Conservation (phyloP, 345 rosid genomes). For the Acer negundo region DNA sequence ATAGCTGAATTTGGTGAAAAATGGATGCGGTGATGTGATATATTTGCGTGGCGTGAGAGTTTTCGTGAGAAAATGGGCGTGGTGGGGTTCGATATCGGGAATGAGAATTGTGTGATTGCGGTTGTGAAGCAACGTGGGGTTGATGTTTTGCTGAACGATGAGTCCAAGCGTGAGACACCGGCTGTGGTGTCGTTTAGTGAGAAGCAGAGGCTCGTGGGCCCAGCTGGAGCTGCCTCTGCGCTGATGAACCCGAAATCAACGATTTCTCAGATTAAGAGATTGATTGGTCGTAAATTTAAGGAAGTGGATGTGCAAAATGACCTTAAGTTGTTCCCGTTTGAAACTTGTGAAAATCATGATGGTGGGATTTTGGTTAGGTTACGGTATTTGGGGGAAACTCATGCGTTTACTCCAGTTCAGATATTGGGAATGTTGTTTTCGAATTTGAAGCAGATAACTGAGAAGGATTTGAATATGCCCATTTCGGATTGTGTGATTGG, state of each 20-base stretch:
- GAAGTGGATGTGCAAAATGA: slow-evolving; percentile 57
- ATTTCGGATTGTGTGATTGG: slow-evolving; percentile 64
- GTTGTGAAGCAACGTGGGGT: slow-evolving; percentile 69
- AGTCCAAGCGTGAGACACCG: slow-evolving; percentile 68
- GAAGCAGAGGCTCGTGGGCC: slow-evolving; percentile 81
- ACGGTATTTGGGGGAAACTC: slow-evolving; percentile 52
- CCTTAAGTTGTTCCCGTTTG: slow-evolving; percentile 56
- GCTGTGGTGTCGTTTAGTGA: slow-evolving; percentile 78
- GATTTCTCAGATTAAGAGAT: slow-evolving; percentile 68
- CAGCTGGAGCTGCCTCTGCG: slow-evolving; percentile 78
- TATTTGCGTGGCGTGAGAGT: background rate
- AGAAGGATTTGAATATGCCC: slow-evolving; percentile 48
- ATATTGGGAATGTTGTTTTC: slow-evolving; percentile 68
- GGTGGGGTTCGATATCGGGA: slow-evolving; percentile 78
- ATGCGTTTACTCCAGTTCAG: slow-evolving; percentile 53
- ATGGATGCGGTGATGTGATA: slow-evolving; percentile 3
- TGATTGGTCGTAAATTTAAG: slow-evolving; percentile 50
- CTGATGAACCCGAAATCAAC: slow-evolving; percentile 78
- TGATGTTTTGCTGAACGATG: slow-evolving; percentile 77
- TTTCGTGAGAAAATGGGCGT: slow-evolving; percentile 50
- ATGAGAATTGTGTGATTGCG: slow-evolving; percentile 79
- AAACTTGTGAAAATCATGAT: slow-evolving; percentile 40
- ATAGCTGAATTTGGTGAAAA: background rate
- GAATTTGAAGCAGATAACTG: slow-evolving; percentile 58
- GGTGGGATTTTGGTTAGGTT: slow-evolving; percentile 55